phyloP scores from a whole-genome alignment of 2,329 filamentous ascomycete genomes.

The Colletotrichum cordylinicola region DNA sequence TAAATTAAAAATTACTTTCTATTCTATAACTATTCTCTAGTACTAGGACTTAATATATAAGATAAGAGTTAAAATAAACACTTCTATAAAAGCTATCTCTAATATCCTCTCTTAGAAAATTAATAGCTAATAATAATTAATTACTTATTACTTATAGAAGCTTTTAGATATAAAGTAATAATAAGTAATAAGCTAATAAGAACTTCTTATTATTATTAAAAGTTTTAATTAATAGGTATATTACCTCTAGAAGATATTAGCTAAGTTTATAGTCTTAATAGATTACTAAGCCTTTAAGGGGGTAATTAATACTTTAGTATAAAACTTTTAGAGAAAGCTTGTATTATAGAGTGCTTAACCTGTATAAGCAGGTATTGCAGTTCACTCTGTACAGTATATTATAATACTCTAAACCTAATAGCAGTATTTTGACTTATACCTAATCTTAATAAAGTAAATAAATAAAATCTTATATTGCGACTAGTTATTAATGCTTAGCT shows the following conservation, averaged over 20 bases:
- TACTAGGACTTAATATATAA: not conserved
- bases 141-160: not conserved
- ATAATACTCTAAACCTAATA: too few species aligned
- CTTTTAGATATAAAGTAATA: not conserved
- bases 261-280: not conserved
- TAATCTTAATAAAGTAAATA: too few species aligned
- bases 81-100: not conserved
- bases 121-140: not conserved
- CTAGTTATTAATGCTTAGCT: too few species aligned
- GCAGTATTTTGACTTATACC: too few species aligned
- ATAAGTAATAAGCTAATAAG: not conserved
- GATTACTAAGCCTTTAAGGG: not conserved
- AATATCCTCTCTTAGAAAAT: not conserved
- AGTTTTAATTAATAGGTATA: not conserved
- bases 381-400: too few species aligned
- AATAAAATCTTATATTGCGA: too few species aligned
- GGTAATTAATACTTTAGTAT: not conserved
- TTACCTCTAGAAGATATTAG: not conserved
- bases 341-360: too few species aligned
- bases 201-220: not conserved
- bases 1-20: too few species aligned
- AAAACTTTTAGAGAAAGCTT: not conserved
- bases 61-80: not conserved
- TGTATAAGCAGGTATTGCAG: too few species aligned
- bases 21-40: not conserved